Conservation (phyloP, 2,329 filamentous ascomycete species). For the Parascedosporium putredinis region DNA sequence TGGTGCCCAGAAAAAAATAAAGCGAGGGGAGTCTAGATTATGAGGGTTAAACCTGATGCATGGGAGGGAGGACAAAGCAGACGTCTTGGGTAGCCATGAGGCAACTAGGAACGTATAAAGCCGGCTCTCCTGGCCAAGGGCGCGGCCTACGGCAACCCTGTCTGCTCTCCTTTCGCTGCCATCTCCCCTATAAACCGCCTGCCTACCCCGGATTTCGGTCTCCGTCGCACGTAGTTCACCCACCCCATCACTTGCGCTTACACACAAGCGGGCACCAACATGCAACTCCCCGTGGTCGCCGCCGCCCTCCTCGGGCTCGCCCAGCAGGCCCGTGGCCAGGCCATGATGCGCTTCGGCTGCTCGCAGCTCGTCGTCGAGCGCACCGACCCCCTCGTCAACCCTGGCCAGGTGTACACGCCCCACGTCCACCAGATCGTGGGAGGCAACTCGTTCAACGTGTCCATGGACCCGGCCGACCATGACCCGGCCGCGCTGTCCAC, state of each 20-base stretch:
- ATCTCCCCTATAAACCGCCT: too few relatives aligned
- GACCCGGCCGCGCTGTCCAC: conserved; percentile 27
- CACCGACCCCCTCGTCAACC: conserved; percentile 28
- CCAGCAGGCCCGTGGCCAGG: neutral
- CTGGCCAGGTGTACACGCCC: conserved; percentile 36
- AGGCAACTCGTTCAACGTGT: conserved; percentile 34
- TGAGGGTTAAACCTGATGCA: too few relatives aligned
- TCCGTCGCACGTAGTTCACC: too few relatives aligned
- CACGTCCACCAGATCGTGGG: conserved; percentile 53
- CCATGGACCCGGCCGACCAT: conserved; percentile 25
- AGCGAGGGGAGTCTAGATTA: too few relatives aligned
- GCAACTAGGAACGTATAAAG: neutral
- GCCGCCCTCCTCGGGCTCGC: neutral
- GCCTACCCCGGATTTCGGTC: too few relatives aligned
- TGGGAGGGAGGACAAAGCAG: too few relatives aligned
- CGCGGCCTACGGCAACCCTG: too few relatives aligned
- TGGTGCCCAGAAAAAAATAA: neutral
- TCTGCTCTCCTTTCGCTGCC: neutral
- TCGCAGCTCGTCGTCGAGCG: conserved; percentile 36
- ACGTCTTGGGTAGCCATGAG: too few relatives aligned
- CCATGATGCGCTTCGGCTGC: conserved; percentile 25
- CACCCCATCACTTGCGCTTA: too few relatives aligned
- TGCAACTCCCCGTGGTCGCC: neutral
- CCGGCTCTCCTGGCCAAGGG: too few relatives aligned
- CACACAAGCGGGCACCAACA: neutral